Conservation (phyloP, 768 basidiomycete species). For the Royoungia palumana region DNA sequence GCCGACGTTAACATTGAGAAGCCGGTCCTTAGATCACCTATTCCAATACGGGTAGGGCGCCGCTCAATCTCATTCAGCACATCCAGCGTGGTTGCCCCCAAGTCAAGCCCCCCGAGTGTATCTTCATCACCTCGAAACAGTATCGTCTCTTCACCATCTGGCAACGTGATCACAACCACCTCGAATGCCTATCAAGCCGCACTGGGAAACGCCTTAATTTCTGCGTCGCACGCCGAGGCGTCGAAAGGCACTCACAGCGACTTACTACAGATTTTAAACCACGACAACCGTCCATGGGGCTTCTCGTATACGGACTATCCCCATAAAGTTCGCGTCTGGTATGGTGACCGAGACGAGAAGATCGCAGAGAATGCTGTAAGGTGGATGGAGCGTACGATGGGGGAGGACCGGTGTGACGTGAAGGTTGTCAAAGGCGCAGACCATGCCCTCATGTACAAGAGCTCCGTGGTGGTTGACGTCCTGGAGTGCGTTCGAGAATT, state of each 20-base stretch:
- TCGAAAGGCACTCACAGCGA: constrained; percentile 89
- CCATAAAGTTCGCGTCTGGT: constrained; percentile 81
- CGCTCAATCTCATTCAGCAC: constrained; percentile 68
- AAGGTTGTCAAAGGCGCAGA: constrained; percentile 85
- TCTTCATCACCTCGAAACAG: constrained; percentile 54
- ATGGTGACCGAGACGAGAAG: constrained; percentile 90
- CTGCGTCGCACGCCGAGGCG: constrained; percentile 94
- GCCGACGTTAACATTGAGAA: constrained; percentile 33
- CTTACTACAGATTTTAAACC: constrained; percentile 87
- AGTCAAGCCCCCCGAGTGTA: constrained; percentile 45
- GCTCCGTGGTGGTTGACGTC: constrained; percentile 81
- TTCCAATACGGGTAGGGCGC: constrained; percentile 51
- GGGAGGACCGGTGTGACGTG: constrained; percentile 68
- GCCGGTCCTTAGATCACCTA: constrained; percentile 32
- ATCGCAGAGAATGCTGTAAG: constrained; percentile 87
- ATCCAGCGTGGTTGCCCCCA: constrained; percentile 27
- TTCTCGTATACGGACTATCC: constrained; percentile 83
- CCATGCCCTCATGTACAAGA: constrained; percentile 92
- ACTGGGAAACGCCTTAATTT: constrained; percentile 86
- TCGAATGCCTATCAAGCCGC: constrained; percentile 50
- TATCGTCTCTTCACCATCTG: constrained; percentile 30
- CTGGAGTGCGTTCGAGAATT: constrained; percentile 64
- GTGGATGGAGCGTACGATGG: constrained; percentile 90
- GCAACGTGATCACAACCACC: constrained; percentile 21
- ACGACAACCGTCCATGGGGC: constrained; percentile 85